phyloP scores from a whole-genome alignment of 2,329 filamentous ascomycete species.

The Nigrograna mackinnonii region DNA sequence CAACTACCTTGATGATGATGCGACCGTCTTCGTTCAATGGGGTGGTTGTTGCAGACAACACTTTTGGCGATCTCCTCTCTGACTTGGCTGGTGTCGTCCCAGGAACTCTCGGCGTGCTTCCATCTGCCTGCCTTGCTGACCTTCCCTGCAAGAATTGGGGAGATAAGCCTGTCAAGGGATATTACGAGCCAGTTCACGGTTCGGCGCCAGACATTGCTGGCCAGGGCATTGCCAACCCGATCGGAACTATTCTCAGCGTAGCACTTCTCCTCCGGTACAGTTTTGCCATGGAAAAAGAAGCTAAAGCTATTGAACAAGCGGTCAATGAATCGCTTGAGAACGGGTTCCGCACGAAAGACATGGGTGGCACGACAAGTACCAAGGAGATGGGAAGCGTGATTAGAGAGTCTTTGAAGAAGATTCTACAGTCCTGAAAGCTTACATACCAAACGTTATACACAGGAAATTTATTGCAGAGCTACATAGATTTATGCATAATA shows the following conservation, averaged over 20 bases:
- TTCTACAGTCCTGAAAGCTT: constrained; percentile 2
- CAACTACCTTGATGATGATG: no score
- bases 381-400: constrained; percentile 5
- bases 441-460: no score
- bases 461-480: no score
- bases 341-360: constrained; percentile 6
- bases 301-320: constrained; percentile 12
- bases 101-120: constrained; percentile 13
- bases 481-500: no score
- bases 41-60: constrained; percentile 10
- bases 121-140: constrained; percentile 10
- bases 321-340: not conserved
- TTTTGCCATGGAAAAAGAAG: constrained; percentile 2
- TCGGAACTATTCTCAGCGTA: constrained; percentile 11
- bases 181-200: constrained; percentile 16
- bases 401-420: constrained; percentile 8
- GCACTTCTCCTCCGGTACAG: constrained; percentile 9
- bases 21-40: no score
- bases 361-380: constrained; percentile 6
- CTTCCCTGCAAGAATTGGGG: no score
- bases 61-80: constrained; percentile 12
- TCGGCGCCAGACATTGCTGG: constrained; percentile 15
- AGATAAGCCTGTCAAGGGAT: constrained; percentile 4
- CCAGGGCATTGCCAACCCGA: constrained; percentile 15
- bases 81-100: constrained; percentile 9